Evolutionary conservation across 805 yeast genomes (phyloP).

Genomic region (Yamadazyma sp.): DNA sequence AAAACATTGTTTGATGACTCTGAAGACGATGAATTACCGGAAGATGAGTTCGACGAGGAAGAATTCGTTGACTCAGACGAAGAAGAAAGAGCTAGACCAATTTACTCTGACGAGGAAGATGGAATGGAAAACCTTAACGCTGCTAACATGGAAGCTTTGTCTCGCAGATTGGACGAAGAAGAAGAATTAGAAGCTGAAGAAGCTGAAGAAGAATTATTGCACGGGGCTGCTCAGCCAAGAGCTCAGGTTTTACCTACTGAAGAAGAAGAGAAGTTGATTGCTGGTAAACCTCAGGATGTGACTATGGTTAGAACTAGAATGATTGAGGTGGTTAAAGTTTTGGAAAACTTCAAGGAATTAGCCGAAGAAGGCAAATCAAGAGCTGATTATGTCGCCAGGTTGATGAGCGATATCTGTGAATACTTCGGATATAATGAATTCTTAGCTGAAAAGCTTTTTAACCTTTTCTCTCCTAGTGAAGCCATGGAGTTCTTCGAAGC

Average conservation of each 20-base stretch:
- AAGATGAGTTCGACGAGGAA: conserved; percentile 51
- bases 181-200: conserved; percentile 49
- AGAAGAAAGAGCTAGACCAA: conserved; percentile 58
- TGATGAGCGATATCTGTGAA: conserved; percentile 81
- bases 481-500: conserved; percentile 99
- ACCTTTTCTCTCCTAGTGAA: conserved; percentile 89
- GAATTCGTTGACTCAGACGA: conserved; percentile 60
- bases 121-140: conserved; percentile 69
- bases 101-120: conserved; percentile 65
- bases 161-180: conserved; percentile 62
- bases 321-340: conserved; percentile 90
- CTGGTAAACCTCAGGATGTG: conserved; percentile 64
- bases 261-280: conserved; percentile 56
- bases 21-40: conserved; percentile 28
- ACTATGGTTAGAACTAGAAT: conserved; percentile 87
- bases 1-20: conserved; percentile 61
- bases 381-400: conserved; percentile 74
- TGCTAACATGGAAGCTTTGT: conserved; percentile 78
- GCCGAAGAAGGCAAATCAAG: conserved; percentile 88
- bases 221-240: conserved; percentile 65
- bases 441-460: conserved; percentile 90
- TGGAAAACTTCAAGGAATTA: conserved; percentile 81
- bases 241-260: conserved; percentile 75
- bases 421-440: conserved; percentile 92
- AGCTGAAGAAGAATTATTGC: conserved; percentile 55